These are phyloP conservation scores for Podospora didyma DNA, from an alignment of 495 filamentous ascomycete species.

Conservation along the genomic window DNA sequence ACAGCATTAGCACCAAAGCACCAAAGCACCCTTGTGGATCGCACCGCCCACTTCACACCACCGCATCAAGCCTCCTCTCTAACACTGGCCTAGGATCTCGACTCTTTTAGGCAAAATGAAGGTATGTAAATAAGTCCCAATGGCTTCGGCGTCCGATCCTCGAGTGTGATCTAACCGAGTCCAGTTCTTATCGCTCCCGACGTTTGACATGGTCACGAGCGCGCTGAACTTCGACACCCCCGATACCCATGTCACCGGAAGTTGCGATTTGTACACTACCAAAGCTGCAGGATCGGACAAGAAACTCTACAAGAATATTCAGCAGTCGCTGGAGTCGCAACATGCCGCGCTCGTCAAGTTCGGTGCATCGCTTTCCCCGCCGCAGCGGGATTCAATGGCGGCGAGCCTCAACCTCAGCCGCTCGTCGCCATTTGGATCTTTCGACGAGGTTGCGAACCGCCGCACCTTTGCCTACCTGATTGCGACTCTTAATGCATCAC, in stretches of 20 bases:
- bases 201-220: slow-evolving; percentile 82
- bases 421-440: slow-evolving; percentile 83
- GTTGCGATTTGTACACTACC: slow-evolving; percentile 94
- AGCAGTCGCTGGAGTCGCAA: slow-evolving; percentile 79
- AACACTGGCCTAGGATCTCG: background rate
- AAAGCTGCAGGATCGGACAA: slow-evolving; percentile 93
- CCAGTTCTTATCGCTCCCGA: slow-evolving; percentile 85
- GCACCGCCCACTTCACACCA: background rate
- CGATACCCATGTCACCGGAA: slow-evolving; percentile 83
- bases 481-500: slow-evolving; percentile 93
- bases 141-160: background rate
- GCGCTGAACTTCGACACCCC: slow-evolving; percentile 91
- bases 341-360: slow-evolving; percentile 82
- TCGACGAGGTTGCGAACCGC: slow-evolving; percentile 81
- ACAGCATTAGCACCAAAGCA: background rate
- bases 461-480: slow-evolving; percentile 94
- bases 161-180: slow-evolving; percentile 6
- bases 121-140: slow-evolving; percentile 16
- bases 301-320: slow-evolving; percentile 93
- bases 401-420: slow-evolving; percentile 71
- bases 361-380: slow-evolving; percentile 75
- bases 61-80: background rate
- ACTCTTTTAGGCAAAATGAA: slow-evolving; percentile 34
- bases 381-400: slow-evolving; percentile 53
- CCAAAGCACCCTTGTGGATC: background rate